A percentile compares a stretch with the other conserved stretches of the same genome.
phyloP scores from a whole-genome alignment of 2,329 filamentous ascomycete species.

The Sarocladiaceae sp. region DNA sequence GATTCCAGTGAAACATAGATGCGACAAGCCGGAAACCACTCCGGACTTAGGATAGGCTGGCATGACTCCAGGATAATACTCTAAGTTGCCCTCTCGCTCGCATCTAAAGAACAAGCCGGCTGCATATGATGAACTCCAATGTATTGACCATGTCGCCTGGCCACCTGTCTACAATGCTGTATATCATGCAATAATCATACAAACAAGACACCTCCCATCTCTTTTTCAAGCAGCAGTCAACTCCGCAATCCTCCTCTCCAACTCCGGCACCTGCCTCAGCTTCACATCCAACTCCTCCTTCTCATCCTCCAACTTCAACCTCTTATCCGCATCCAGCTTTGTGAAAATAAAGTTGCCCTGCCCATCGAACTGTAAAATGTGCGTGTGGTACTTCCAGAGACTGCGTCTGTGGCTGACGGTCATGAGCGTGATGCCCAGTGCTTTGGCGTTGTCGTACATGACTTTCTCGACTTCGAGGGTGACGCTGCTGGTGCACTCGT shows the following conservation, averaged over 20 bases:
- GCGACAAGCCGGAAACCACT: too few species aligned
- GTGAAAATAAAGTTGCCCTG: slow-evolving; percentile 91
- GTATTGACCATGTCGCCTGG: too few species aligned
- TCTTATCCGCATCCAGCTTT: slow-evolving; percentile 77
- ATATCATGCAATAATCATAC: background rate
- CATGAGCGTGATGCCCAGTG: slow-evolving; percentile 89
- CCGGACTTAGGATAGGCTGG: too few species aligned
- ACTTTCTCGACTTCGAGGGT: slow-evolving; percentile 90
- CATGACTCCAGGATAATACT: too few species aligned
- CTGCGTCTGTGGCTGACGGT: slow-evolving; percentile 89
- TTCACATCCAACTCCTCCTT: slow-evolving; percentile 89
- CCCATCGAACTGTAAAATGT: slow-evolving; percentile 94
- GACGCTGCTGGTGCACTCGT: slow-evolving; percentile 95
- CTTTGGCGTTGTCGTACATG: slow-evolving; percentile 97
- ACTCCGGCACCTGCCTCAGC: slow-evolving; percentile 79
- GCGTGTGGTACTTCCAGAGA: slow-evolving; percentile 93
- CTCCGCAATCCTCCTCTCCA: slow-evolving; percentile 81
- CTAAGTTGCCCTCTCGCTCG: too few species aligned
- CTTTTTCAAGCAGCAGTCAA: slow-evolving; percentile 43
- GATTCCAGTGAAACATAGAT: too few species aligned
- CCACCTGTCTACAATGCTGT: slow-evolving; percentile 3
- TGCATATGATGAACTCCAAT: too few species aligned
- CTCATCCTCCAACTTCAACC: slow-evolving; percentile 88
- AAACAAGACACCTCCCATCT: background rate
- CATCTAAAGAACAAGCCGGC: too few species aligned